phyloP scores from a whole-genome alignment of 495 filamentous ascomycete species.

The Tuber aestivum region DNA sequence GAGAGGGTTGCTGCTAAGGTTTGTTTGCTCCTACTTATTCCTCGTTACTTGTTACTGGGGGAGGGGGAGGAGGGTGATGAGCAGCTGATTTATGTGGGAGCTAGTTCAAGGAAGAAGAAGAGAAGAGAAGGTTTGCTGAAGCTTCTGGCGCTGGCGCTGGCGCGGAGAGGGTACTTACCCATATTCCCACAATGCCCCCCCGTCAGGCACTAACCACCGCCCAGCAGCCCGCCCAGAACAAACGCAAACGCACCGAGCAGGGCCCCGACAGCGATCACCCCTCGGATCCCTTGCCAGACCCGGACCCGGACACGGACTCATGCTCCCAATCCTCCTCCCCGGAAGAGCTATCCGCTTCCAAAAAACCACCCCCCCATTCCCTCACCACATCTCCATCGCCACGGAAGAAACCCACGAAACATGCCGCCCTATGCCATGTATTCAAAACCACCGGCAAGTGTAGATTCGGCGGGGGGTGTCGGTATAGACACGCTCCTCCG shows the following conservation, averaged over 20 bases:
- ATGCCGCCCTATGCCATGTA: slow-evolving; percentile 45
- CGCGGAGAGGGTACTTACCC: not conserved
- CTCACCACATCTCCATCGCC: not conserved
- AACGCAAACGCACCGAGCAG: slow-evolving; percentile 19
- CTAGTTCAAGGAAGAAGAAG: slow-evolving; percentile 45
- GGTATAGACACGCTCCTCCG: slow-evolving; percentile 45
- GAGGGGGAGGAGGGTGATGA: not conserved
- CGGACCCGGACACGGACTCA: not conserved
- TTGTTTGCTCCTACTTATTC: not conserved
- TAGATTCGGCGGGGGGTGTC: slow-evolving; percentile 48
- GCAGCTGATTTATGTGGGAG: not conserved
- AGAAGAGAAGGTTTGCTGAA: slow-evolving; percentile 13
- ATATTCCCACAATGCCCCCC: not conserved
- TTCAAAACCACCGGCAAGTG: slow-evolving; percentile 50
- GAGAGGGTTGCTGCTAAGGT: slow-evolving; percentile 46
- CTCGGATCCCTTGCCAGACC: not conserved
- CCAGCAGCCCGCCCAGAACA: not conserved
- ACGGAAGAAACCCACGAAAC: slow-evolving; percentile 41
- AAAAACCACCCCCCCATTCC: slow-evolving; percentile 30
- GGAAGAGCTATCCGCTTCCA: not conserved
- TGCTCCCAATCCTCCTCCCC: slow-evolving; percentile 8
- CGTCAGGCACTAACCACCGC: not conserved
- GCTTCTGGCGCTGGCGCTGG: not conserved
- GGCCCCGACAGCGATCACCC: slow-evolving; percentile 12
- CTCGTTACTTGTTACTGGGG: not conserved